phyloP scores from a whole-genome alignment of 129 eudicot species.

The Lonicera japonica region DNA sequence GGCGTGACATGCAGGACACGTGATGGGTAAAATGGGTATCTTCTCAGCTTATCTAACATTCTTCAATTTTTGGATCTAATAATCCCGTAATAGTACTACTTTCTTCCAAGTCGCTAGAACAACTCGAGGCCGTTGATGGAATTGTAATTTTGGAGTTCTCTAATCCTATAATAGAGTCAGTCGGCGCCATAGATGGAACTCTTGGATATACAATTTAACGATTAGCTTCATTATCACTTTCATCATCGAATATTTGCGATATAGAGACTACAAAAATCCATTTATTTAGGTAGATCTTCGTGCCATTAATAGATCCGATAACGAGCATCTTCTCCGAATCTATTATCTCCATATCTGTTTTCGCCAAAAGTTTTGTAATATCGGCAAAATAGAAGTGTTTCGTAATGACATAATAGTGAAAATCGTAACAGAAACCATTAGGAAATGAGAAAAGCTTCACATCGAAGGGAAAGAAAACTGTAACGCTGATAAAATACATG shows the following conservation, averaged over 20 bases:
- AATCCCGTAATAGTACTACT: neutral
- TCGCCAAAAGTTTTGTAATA: neutral
- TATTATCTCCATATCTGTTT: conserved; percentile 7
- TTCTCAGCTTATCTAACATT: neutral
- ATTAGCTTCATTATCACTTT: neutral
- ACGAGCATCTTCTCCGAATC: conserved; percentile 19
- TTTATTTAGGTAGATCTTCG: conserved; percentile 29
- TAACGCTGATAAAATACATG: conserved; percentile 15
- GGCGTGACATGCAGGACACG: too few relatives aligned
- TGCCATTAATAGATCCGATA: conserved; percentile 4
- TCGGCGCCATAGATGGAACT: too few relatives aligned
- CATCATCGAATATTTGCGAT: neutral
- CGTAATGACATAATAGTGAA: conserved; percentile 27
- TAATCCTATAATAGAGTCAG: too few relatives aligned
- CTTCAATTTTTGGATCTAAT: neutral
- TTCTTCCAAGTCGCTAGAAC: too few relatives aligned
- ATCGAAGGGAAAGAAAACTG: conserved; percentile 32
- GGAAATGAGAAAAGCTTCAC: conserved; percentile 9
- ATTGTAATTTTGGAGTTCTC: too few relatives aligned
- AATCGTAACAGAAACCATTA: conserved; percentile 28
- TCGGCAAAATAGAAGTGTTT: conserved; percentile 13
- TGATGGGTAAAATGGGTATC: too few relatives aligned
- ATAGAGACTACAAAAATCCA: conserved; percentile 30
- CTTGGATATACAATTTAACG: too few relatives aligned
- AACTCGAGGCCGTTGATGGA: too few relatives aligned